Evolutionary conservation across 2,329 filamentous ascomycete species (phyloP).

Genomic region (Helotiales sp.): DNA sequence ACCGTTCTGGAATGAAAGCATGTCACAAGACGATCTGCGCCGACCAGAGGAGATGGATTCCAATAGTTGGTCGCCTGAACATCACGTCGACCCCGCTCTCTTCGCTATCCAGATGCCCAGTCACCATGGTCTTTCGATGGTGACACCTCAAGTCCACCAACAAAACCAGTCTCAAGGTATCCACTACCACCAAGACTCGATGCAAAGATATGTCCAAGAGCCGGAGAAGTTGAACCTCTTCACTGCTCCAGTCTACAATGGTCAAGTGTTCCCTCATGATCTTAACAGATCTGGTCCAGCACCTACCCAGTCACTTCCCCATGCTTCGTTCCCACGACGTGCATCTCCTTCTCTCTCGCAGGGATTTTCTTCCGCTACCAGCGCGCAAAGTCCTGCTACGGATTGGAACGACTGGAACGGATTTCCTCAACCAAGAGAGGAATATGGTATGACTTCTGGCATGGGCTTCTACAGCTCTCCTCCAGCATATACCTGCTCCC

Average conservation of each 20-base stretch:
- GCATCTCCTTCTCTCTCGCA: conserved; percentile 30
- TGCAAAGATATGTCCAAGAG: conserved; percentile 26
- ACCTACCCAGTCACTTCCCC: conserved; percentile 21
- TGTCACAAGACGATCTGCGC: neutral
- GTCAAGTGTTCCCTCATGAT: neutral
- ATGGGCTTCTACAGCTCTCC: neutral
- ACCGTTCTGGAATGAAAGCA: neutral
- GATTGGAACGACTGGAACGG: conserved; percentile 24
- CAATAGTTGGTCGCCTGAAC: neutral
- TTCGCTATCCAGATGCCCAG: too few species aligned
- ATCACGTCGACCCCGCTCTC: neutral
- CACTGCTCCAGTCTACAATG: conserved; percentile 8
- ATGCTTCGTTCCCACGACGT: conserved; percentile 14
- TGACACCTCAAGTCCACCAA: neutral
- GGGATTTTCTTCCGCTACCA: conserved; percentile 21
- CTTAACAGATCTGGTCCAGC: conserved; percentile 2
- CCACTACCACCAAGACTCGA: neutral
- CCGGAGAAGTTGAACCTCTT: conserved; percentile 18
- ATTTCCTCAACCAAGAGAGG: conserved; percentile 1
- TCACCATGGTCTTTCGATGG: neutral
- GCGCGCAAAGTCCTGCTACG: conserved; percentile 22
- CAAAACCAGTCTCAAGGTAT: neutral
- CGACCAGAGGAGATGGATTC: neutral
- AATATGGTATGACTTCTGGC: neutral
- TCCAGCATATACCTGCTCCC: neutral